Evolutionary conservation across 352 stramenopile species (phyloP).

Genomic region (Globisporangium perplexum): DNA sequence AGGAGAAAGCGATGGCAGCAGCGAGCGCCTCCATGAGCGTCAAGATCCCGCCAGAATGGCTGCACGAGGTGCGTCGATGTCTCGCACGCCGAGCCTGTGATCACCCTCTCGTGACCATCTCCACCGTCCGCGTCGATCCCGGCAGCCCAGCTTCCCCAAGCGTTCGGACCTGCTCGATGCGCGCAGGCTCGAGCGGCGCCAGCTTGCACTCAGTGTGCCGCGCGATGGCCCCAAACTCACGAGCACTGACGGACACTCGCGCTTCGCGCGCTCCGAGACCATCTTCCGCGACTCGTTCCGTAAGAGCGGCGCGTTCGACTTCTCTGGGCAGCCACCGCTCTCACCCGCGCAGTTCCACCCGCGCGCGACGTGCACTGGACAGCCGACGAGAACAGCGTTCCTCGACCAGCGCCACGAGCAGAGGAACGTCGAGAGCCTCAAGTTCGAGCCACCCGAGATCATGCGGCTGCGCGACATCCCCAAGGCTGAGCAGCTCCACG

Average conservation of each 20-base stretch:
- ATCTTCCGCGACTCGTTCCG: slow-evolving; percentile 46
- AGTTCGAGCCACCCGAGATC: slow-evolving; percentile 52
- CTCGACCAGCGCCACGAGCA: slow-evolving; percentile 25
- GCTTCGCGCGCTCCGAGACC: slow-evolving; percentile 37
- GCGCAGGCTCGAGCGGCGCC: slow-evolving; percentile 31
- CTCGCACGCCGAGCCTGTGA: neutral
- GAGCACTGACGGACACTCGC: slow-evolving; percentile 10
- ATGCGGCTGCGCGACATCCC: slow-evolving; percentile 45
- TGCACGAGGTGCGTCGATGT: slow-evolving; percentile 23
- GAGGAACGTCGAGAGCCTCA: slow-evolving; percentile 30
- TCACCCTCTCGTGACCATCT: neutral
- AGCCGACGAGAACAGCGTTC: slow-evolving; percentile 31
- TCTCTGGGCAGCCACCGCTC: slow-evolving; percentile 15
- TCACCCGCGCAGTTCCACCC: slow-evolving; percentile 29
- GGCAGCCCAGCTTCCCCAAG: slow-evolving; percentile 31
- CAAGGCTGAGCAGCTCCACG: slow-evolving; percentile 26
- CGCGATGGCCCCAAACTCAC: neutral
- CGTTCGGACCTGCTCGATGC: slow-evolving; percentile 43
- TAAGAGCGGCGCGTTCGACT: slow-evolving; percentile 40
- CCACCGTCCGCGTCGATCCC: neutral
- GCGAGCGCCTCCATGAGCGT: slow-evolving; percentile 9
- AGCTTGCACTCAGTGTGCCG: slow-evolving; percentile 20
- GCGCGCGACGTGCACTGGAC: slow-evolving; percentile 26
- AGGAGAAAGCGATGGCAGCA: slow-evolving; percentile 2
- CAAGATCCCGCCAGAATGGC: slow-evolving; percentile 54